phyloP scores from a whole-genome alignment of 2,329 filamentous ascomycete species.

The Tolypocladium tropicale region DNA sequence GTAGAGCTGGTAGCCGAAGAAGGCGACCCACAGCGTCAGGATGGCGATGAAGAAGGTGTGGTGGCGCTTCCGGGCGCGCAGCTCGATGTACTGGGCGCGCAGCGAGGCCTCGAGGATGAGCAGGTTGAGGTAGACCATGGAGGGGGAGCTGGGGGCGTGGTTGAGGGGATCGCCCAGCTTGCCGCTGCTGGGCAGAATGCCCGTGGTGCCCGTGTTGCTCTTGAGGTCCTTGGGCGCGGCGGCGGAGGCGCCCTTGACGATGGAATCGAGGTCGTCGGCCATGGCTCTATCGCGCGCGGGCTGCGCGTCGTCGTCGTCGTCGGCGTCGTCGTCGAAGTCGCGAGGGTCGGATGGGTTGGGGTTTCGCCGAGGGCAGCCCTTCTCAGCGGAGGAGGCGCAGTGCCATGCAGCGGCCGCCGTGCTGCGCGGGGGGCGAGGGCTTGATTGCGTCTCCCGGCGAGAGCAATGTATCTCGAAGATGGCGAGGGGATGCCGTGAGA shows the following conservation, averaged over 20 bases:
- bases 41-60: slow-evolving; percentile 87
- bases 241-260: slow-evolving; percentile 81
- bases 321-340: background rate
- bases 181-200: slow-evolving; percentile 30
- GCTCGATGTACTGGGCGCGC: slow-evolving; percentile 82
- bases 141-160: slow-evolving; percentile 77
- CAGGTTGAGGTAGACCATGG: slow-evolving; percentile 96
- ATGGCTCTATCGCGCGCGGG: slow-evolving; percentile 26
- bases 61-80: slow-evolving; percentile 78
- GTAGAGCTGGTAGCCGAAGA: slow-evolving; percentile 86
- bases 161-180: slow-evolving; percentile 61
- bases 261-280: slow-evolving; percentile 67
- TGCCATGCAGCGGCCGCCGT: background rate
- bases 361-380: slow-evolving; percentile 11
- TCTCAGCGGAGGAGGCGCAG: slow-evolving; percentile 4
- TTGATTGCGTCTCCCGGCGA: background rate
- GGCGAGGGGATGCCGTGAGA: background rate
- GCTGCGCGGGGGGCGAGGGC: background rate
- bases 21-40: slow-evolving; percentile 68
- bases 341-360: background rate
- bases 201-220: slow-evolving; percentile 26
- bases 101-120: slow-evolving; percentile 92
- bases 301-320: too few species aligned
- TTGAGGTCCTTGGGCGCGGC: slow-evolving; percentile 41
- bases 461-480: background rate